A percentile compares a stretch with the other conserved stretches of the same genome.
Evolutionary conservation across 257 asterid species (phyloP).

Genomic region (Eucommia ulmoides): DNA sequence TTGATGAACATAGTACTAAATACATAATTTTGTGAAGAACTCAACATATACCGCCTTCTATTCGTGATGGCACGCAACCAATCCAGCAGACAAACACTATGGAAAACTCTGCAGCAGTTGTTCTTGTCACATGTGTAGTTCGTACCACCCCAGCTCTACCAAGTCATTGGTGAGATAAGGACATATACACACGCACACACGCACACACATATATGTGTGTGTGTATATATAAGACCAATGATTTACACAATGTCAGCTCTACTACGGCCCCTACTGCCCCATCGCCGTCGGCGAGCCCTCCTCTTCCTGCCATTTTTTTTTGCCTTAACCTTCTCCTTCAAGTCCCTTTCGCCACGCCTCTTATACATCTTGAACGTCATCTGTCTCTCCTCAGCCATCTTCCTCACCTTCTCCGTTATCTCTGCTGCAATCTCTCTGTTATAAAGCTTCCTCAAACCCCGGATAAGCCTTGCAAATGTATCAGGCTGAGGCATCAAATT

Average conservation of each 20-base stretch:
- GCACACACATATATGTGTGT: too few relatives aligned
- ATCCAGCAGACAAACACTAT: conserved; percentile 62
- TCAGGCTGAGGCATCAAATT: conserved; percentile 97
- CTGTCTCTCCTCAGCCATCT: conserved; percentile 80
- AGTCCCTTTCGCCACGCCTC: conserved; percentile 73
- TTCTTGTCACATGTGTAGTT: conserved; percentile 63
- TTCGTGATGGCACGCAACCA: conserved; percentile 81
- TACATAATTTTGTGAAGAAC: conserved; percentile 4
- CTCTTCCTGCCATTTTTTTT: conserved; percentile 59
- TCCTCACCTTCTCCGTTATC: conserved; percentile 74
- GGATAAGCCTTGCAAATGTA: conserved; percentile 81
- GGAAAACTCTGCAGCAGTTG: conserved; percentile 61
- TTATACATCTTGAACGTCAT: conserved; percentile 90
- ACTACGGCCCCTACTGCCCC: conserved; percentile 50
- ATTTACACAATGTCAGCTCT: conserved; percentile 27
- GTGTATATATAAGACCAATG: too few relatives aligned
- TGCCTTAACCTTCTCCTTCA: conserved; percentile 60
- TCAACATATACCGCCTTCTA: conserved; percentile 63
- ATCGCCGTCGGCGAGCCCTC: conserved; percentile 52
- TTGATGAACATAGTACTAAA: too few relatives aligned
- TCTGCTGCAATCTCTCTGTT: conserved; percentile 77
- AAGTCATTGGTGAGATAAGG: too few relatives aligned
- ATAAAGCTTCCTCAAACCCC: conserved; percentile 65
- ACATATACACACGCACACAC: too few relatives aligned
- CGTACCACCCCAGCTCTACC: conserved; percentile 63